phyloP scores from a whole-genome alignment of 108 stramenopile species.

The Parmales sp. region DNA sequence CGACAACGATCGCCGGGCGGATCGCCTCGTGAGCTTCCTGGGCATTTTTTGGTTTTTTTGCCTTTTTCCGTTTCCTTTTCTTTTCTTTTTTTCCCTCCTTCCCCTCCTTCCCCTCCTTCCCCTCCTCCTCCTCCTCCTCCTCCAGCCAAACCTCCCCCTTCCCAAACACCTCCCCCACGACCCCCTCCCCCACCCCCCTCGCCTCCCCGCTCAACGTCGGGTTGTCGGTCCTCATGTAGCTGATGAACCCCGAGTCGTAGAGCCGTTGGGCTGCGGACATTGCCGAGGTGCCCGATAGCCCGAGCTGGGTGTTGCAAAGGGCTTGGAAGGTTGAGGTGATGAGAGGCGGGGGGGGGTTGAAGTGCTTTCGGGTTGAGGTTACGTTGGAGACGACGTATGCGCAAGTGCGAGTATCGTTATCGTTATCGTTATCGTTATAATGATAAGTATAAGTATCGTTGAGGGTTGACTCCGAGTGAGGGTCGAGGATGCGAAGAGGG shows the following conservation, averaged over 20 bases:
- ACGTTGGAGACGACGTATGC: background rate
- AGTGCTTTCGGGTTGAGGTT: constrained; percentile 15
- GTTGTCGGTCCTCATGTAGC: constrained; percentile 76
- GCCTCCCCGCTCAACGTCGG: constrained; percentile 51
- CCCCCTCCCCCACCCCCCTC: constrained; percentile 15
- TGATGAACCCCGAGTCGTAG: constrained; percentile 65
- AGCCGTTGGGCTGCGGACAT: constrained; percentile 64
- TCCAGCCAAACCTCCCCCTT: background rate
- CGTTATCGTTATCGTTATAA: too few relatives aligned
- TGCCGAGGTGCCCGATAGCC: constrained; percentile 42
- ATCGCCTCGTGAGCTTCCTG: constrained; percentile 81
- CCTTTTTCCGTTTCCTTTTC: too few relatives aligned
- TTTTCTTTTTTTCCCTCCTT: background rate
- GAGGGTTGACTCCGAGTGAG: too few relatives aligned
- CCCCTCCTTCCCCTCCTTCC: constrained; percentile 12
- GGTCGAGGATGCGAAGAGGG: too few relatives aligned
- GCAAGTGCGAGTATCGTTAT: too few relatives aligned
- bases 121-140: constrained; percentile 8
- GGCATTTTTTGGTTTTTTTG: constrained; percentile 28
- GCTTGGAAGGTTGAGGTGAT: constrained; percentile 71
- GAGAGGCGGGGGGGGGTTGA: constrained; percentile 49
- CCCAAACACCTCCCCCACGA: constrained; percentile 27
- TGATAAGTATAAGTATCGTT: too few relatives aligned
- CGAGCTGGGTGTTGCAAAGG: constrained; percentile 46
- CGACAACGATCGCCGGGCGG: constrained; percentile 49